These are phyloP conservation scores for Musa acuminata DNA, from an alignment of 176 grass and related monocot species.

Conservation along the genomic window DNA sequence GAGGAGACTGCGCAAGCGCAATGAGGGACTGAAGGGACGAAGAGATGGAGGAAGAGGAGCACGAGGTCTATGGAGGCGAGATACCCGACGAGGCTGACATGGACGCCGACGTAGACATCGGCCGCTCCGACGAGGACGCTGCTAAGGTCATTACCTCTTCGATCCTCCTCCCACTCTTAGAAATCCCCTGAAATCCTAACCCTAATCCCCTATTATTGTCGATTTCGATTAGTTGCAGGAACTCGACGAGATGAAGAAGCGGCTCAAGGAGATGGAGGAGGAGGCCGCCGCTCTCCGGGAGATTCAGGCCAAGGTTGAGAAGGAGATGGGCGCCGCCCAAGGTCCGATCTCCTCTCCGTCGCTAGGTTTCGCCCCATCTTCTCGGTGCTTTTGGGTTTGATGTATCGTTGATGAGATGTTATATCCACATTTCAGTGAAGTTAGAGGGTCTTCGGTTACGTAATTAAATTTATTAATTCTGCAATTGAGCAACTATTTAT, in stretches of 20 bases:
- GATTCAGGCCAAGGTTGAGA: constrained; percentile 70
- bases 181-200: not conserved
- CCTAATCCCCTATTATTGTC: not conserved
- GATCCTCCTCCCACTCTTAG: not conserved
- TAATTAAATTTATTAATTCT: too few relatives aligned
- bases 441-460: not conserved
- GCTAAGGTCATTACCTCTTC: constrained; percentile 12
- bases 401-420: not conserved
- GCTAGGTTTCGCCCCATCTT: too few relatives aligned
- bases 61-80: constrained; percentile 34
- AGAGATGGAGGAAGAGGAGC: constrained; percentile 38
- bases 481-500: too few relatives aligned
- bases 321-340: constrained; percentile 41
- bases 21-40: not conserved
- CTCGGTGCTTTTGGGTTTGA: not conserved
- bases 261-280: constrained; percentile 83
- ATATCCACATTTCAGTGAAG: not conserved
- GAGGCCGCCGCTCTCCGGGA: constrained; percentile 72
- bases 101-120: constrained; percentile 30
- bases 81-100: constrained; percentile 34
- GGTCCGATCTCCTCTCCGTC: not conserved
- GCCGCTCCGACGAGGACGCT: constrained; percentile 13
- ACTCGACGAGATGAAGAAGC: constrained; percentile 77
- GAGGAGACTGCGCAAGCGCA: too few relatives aligned
- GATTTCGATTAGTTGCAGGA: constrained; percentile 28